Percentiles rank a stretch among this genome's conserved stretches.
Evolutionary conservation across 768 basidiomycete genomes (phyloP).

Genomic region (Mycena rosella): DNA sequence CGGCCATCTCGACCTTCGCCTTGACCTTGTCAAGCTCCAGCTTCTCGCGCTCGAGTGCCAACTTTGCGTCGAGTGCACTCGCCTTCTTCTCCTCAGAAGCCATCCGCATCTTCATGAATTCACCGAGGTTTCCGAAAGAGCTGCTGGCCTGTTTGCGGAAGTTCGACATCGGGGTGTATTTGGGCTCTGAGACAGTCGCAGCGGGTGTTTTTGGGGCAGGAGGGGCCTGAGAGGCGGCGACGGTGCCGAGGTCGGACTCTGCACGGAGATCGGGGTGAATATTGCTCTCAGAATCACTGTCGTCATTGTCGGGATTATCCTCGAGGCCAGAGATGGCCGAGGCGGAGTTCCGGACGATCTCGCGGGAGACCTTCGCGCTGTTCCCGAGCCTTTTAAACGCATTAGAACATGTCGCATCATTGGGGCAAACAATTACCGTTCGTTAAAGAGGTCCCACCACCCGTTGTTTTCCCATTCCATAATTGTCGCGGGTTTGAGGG

Average conservation of each 20-base stretch:
- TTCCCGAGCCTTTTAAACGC: neutral
- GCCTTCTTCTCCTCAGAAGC: slow-evolving; percentile 1
- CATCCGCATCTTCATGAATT: slow-evolving; percentile 15
- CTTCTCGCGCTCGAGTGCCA: slow-evolving; percentile 4
- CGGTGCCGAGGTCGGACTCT: neutral
- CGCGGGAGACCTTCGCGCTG: slow-evolving; percentile 13
- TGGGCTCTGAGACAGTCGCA: slow-evolving; percentile 11
- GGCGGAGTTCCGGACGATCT: slow-evolving; percentile 11
- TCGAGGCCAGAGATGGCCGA: slow-evolving; percentile 4
- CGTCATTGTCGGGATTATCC: no score
- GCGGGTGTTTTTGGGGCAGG: neutral
- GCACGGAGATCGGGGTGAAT: neutral
- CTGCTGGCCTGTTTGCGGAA: slow-evolving; percentile 7
- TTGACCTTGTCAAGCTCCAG: neutral
- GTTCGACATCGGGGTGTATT: neutral
- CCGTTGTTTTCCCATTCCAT: neutral
- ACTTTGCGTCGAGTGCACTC: neutral
- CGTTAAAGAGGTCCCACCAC: slow-evolving; percentile 12
- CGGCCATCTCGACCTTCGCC: slow-evolving; percentile 6
- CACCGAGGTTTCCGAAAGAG: slow-evolving; percentile 12
- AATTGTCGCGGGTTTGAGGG: neutral
- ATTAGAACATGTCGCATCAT: neutral
- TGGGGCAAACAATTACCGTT: neutral
- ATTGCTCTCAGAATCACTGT: neutral
- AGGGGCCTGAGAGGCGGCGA: neutral